Evolutionary conservation across 2,329 filamentous ascomycete species (phyloP).

Genomic region (Xenosphaeropsis pyriputrescens): DNA sequence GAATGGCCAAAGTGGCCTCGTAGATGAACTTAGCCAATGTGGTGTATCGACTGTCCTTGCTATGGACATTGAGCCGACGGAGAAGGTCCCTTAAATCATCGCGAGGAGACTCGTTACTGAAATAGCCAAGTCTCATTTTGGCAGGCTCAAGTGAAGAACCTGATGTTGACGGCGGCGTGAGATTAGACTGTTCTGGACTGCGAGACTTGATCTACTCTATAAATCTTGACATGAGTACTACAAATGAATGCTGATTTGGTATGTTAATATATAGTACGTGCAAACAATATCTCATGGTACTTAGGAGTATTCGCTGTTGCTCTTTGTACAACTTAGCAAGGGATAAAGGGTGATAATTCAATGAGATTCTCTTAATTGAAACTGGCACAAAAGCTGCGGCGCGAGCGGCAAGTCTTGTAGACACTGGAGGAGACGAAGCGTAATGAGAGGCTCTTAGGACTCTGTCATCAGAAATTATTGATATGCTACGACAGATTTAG

Average conservation of each 20-base stretch:
- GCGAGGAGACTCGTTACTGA: slow-evolving; percentile 31
- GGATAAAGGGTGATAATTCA: slow-evolving; percentile 20
- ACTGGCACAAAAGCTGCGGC: slow-evolving; percentile 21
- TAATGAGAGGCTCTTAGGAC: neutral
- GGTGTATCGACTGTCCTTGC: slow-evolving; percentile 22
- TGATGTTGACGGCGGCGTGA: neutral
- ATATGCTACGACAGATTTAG: no score
- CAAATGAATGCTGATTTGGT: no score
- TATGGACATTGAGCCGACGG: slow-evolving; percentile 22
- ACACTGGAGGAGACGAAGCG: slow-evolving; percentile 15
- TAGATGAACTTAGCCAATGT: slow-evolving; percentile 25
- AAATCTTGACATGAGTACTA: no score
- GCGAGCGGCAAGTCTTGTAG: slow-evolving; percentile 24
- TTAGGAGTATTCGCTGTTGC: no score
- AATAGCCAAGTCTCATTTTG: slow-evolving; percentile 21
- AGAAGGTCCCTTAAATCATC: slow-evolving; percentile 25
- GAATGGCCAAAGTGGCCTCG: slow-evolving; percentile 22
- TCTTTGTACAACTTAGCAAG: slow-evolving; percentile 17
- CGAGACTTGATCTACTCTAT: neutral
- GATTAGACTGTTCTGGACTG: neutral
- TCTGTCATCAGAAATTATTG: no score
- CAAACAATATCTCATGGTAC: no score
- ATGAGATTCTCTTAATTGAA: no score
- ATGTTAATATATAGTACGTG: no score
- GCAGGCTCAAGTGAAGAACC: neutral